Base-by-base conservation (phyloP, 1,284 basidiomycete species). In the Marasmius oreades region DNA sequence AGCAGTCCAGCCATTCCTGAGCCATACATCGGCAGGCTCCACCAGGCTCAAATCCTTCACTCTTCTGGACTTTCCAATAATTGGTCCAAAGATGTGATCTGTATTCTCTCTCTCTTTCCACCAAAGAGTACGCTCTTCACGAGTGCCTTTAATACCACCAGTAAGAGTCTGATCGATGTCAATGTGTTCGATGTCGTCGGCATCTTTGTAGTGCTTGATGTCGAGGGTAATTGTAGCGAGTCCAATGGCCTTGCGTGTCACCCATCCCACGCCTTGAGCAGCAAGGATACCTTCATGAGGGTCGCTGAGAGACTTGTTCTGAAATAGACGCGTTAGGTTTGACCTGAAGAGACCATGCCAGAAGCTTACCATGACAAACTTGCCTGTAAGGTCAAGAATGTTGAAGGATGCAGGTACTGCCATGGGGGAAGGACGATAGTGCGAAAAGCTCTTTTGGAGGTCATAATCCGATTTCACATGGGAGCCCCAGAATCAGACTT, bases 181-280 rank as follows among this genome's bases (percentile, higher is more conserved):
- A 61, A 88, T 79, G 63, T 77, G 78, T 66, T 88, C 86, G 18
- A 79, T 64, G 22, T 73, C 77, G 4, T 67, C 66, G 11, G 78
- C 81, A 53, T 81, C 78, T 61, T 78, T 84, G 72, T 77, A 83
- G 65, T 88, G 86, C 51, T 80, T 84, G 62, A 86, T 67, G 47
- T 63, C 63, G 46, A 87, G 74, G 34, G 80, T 84, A 39, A 88
- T 61, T 4, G 80, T 84, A 23, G 76, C 80, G 20, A 72, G 28
- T 5, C 60, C 52, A 62, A 88, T 86, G 24, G 77, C 76, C 62
- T 77, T 82, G 60, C 86, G 78, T 58, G 73, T 84, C 22, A 80
- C 59, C 84, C 84, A 88, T 55, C 80, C 64, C 18, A 88, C 74
- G 42, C 85, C 86, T 66, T 88, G 86, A 16, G 84, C 73, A 34